Percentiles rank a stretch among this genome's conserved stretches.
Conservation (phyloP, 169 alveolate species). For the Plasmodium billcollinsi region DNA sequence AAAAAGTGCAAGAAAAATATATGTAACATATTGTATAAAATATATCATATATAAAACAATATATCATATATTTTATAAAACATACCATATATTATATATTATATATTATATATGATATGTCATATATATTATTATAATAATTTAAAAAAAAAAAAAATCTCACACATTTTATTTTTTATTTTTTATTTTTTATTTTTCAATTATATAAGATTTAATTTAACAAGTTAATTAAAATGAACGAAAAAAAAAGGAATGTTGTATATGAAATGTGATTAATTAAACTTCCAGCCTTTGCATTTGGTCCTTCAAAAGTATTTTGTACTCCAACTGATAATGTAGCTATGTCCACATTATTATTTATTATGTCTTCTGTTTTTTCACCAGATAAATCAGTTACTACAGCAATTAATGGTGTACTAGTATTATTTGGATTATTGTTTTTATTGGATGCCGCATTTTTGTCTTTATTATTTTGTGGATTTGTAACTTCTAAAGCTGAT, state of each 20-base stretch:
- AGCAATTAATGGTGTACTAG: slow-evolving; percentile 49
- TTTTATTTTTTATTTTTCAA: not conserved
- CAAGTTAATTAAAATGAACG: slow-evolving; percentile 9
- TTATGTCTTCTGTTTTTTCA: slow-evolving; percentile 43
- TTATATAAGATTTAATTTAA: slow-evolving; percentile 8
- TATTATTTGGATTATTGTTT: not conserved
- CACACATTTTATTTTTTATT: not conserved
- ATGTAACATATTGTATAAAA: too few species aligned
- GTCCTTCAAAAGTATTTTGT: slow-evolving; percentile 29
- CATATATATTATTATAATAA: too few species aligned
- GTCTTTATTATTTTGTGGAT: slow-evolving; percentile 13
- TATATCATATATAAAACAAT: too few species aligned
- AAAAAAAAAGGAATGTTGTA: slow-evolving; percentile 1
- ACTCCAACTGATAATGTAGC: slow-evolving; percentile 25
- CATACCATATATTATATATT: too few species aligned
- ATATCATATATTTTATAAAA: too few species aligned
- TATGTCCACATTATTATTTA: slow-evolving; percentile 37
- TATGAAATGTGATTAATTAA: slow-evolving; percentile 11
- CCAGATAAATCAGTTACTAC: slow-evolving; percentile 24
- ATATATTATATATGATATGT: too few species aligned
- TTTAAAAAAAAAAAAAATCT: too few species aligned
- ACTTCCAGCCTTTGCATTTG: slow-evolving; percentile 9
- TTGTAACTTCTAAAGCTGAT: slow-evolving; percentile 52
- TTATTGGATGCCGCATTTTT: not conserved
- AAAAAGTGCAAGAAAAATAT: not conserved